Percentiles rank a stretch among this genome's conserved stretches.
Conservation (phyloP, 768 basidiomycete species). For the Leccinum aurantiacum region DNA sequence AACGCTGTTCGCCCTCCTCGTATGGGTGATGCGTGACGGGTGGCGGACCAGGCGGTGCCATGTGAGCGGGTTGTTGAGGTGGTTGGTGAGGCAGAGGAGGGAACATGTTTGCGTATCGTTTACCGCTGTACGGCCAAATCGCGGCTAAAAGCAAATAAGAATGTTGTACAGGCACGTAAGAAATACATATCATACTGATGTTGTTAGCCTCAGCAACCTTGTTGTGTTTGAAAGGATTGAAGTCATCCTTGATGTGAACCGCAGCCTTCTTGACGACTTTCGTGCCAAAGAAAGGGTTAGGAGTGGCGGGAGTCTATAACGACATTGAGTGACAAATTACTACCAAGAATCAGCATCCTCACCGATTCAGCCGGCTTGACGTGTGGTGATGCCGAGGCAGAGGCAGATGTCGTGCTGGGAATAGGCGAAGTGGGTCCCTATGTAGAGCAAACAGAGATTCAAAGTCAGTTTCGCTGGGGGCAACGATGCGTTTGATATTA, state of each 20-base stretch:
- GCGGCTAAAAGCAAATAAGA: conserved; percentile 46
- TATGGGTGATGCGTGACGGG: conserved; percentile 74
- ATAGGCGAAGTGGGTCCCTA: conserved; percentile 51
- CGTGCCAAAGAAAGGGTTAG: conserved; percentile 90
- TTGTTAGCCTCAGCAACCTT: conserved; percentile 75
- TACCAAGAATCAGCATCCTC: conserved; percentile 12
- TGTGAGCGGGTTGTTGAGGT: conserved; percentile 65
- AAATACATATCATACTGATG: conserved; percentile 57
- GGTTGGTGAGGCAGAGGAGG: conserved; percentile 58
- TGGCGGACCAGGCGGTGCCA: conserved; percentile 64
- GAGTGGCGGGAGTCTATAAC: conserved; percentile 44
- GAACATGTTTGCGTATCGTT: conserved; percentile 80
- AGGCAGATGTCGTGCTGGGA: conserved; percentile 39
- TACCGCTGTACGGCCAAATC: conserved; percentile 88
- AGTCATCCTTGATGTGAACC: conserved; percentile 93
- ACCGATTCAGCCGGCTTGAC: conserved; percentile 57
- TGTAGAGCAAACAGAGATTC: conserved; percentile 12
- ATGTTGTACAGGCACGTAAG: background rate
- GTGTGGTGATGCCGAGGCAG: conserved; percentile 61
- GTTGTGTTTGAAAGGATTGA: conserved; percentile 91
- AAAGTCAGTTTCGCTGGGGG: conserved; percentile 19
- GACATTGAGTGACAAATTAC: conserved; percentile 11
- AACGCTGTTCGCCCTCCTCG: conserved; percentile 73
- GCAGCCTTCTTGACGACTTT: conserved; percentile 72
- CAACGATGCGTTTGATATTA: conserved; percentile 32